A percentile compares a stretch with the other conserved stretches of the same genome.
These are phyloP conservation scores for Harringtonia lauricola DNA, from an alignment of 2,329 filamentous ascomycete genomes.

Conservation along the genomic window DNA sequence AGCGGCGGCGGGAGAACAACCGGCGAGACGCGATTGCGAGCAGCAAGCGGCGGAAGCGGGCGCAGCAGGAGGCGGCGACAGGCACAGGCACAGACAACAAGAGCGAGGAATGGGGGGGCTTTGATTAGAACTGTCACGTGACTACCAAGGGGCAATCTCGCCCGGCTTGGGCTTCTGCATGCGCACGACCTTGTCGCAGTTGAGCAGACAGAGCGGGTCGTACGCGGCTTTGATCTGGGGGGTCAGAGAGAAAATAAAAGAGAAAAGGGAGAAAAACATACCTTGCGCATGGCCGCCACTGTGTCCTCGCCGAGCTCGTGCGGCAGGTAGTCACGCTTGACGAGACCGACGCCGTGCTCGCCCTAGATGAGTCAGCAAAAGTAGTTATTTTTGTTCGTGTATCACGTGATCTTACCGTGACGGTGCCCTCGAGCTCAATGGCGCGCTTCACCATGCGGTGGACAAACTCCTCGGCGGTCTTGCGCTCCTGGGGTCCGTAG, in stretches of 20 bases:
- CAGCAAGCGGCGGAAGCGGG: conserved; percentile 46
- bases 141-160: conserved; percentile 33
- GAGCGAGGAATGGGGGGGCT: too few species aligned
- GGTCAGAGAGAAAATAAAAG: neutral
- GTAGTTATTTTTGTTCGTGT: neutral
- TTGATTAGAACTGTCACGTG: too few species aligned
- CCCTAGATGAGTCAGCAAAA: conserved; percentile 33
- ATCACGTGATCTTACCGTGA: conserved; percentile 48
- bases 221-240: conserved; percentile 62
- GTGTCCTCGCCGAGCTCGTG: conserved; percentile 66
- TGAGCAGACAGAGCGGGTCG: conserved; percentile 61
- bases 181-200: conserved; percentile 59
- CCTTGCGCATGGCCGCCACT: conserved; percentile 75
- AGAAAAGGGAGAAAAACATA: conserved; percentile 22
- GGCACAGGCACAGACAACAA: conserved; percentile 1
- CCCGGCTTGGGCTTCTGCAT: conserved; percentile 43
- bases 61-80: conserved; percentile 12
- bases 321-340: conserved; percentile 73
- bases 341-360: conserved; percentile 73
- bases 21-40: conserved; percentile 49
- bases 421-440: conserved; percentile 75
- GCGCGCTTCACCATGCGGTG: conserved; percentile 80
- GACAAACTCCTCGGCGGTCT: conserved; percentile 58
- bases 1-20: conserved; percentile 58
- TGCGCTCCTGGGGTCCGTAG: conserved; percentile 55